Conservation (phyloP, 768 basidiomycete species). For the Megacollybia marginata region DNA sequence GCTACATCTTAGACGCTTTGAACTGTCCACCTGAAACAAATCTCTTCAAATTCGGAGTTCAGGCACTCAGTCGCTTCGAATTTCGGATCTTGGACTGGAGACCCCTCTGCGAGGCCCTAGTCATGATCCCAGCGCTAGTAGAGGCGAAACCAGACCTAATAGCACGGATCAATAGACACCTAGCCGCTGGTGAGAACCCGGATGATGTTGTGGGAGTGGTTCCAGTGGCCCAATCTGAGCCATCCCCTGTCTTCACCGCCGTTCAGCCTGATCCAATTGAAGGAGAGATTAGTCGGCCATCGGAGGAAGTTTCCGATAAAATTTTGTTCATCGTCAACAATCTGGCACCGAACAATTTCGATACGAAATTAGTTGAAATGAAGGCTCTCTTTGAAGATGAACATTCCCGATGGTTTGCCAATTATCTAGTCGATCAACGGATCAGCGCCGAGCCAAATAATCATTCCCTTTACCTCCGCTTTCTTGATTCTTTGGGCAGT, state of each 20-base stretch:
- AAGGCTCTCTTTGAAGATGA: constrained; percentile 73
- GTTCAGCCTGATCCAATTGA: constrained; percentile 67
- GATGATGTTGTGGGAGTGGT: constrained; percentile 31
- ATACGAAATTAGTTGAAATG: constrained; percentile 83
- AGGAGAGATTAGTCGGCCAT: constrained; percentile 58
- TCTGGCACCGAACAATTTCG: constrained; percentile 90
- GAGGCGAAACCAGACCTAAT: constrained; percentile 82
- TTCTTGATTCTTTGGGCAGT: constrained; percentile 77
- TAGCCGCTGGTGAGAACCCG: constrained; percentile 39
- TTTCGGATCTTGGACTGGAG: constrained; percentile 86
- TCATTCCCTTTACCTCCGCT: constrained; percentile 89
- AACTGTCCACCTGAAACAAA: constrained; percentile 87
- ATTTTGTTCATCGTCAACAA: constrained; percentile 99
- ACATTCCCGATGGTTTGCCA: constrained; percentile 92
- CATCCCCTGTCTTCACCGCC: constrained; percentile 60
- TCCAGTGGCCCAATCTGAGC: constrained; percentile 28
- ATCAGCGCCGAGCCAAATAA: constrained; percentile 97
- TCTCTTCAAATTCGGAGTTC: constrained; percentile 91
- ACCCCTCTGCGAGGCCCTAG: constrained; percentile 81
- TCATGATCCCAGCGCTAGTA: constrained; percentile 79
- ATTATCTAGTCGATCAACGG: constrained; percentile 94
- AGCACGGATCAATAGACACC: constrained; percentile 59
- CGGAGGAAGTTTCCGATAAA: constrained; percentile 85
- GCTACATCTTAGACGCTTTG: constrained; percentile 92
- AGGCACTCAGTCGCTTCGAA: constrained; percentile 86